Evolutionary conservation across 768 basidiomycete species (phyloP).

Genomic region (Naganishia friedmannii): DNA sequence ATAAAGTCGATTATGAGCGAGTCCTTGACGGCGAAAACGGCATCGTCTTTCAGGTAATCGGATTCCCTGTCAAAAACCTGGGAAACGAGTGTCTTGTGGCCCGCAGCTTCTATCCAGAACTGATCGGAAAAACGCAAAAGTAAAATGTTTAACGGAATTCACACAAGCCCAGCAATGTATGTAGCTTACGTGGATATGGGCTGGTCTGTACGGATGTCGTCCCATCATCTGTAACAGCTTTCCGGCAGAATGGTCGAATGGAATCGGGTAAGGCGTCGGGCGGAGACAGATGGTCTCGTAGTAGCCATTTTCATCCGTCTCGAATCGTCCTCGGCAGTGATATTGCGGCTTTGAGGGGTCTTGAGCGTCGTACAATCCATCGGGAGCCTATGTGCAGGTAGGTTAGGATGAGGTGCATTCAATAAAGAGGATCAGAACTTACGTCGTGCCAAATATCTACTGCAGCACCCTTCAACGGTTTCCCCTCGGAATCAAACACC

Average conservation of each 20-base stretch:
- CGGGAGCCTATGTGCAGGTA: slow-evolving; percentile 20
- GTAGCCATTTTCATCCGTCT: slow-evolving; percentile 38
- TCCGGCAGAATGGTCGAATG: slow-evolving; percentile 34
- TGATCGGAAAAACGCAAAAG: no score
- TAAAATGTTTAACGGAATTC: not conserved
- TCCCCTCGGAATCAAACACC: slow-evolving; percentile 29
- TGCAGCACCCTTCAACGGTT: slow-evolving; percentile 38
- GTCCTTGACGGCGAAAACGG: slow-evolving; percentile 43
- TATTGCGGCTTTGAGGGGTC: slow-evolving; percentile 39
- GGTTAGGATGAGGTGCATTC: not conserved
- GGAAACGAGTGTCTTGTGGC: slow-evolving; percentile 40
- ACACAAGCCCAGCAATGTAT: not conserved
- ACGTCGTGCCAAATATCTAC: slow-evolving; percentile 31
- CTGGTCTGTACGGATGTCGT: slow-evolving; percentile 21
- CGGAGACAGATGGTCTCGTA: slow-evolving; percentile 37
- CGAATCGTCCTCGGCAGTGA: slow-evolving; percentile 39
- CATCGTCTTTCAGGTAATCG: slow-evolving; percentile 41
- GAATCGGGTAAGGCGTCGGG: slow-evolving; percentile 41
- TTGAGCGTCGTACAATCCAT: slow-evolving; percentile 42
- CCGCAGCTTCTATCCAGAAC: slow-evolving; percentile 35
- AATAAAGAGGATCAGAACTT: not conserved
- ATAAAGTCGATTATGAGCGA: slow-evolving; percentile 21
- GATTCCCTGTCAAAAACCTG: slow-evolving; percentile 40
- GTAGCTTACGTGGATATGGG: slow-evolving; percentile 22
- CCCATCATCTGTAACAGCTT: slow-evolving; percentile 22